These are phyloP conservation scores for Linum trigynum DNA, from an alignment of 345 rosid species.

Conservation along the genomic window DNA sequence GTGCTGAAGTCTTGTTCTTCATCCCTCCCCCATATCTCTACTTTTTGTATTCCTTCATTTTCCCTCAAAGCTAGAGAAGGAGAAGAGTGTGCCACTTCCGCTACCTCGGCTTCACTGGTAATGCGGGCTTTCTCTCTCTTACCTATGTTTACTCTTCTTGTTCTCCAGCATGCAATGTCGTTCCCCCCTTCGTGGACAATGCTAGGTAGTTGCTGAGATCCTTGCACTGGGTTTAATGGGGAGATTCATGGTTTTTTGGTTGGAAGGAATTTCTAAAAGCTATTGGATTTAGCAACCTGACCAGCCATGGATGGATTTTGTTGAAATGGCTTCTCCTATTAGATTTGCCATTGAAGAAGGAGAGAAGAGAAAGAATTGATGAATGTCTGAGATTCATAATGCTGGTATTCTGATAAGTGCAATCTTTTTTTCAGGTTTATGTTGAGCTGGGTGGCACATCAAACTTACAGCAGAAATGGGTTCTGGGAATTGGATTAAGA, in stretches of 20 bases:
- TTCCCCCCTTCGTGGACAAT: too few species aligned
- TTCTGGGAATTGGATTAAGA: constrained; percentile 73
- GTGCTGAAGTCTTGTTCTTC: not conserved
- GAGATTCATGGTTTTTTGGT: too few species aligned
- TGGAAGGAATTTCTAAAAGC: too few species aligned
- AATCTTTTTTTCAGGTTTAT: constrained; percentile 19
- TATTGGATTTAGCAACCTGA: not conserved
- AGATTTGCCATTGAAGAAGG: not conserved
- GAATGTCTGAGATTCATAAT: constrained; percentile 4
- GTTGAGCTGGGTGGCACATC: constrained; percentile 8
- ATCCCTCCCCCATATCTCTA: constrained; percentile 16
- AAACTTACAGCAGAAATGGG: constrained; percentile 40
- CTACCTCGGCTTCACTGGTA: constrained; percentile 14
- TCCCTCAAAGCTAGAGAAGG: constrained; percentile 11
- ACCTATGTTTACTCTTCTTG: too few species aligned
- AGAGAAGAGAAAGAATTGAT: not conserved
- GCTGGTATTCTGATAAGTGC: not conserved
- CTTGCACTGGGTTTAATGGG: not conserved
- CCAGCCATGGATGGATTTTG: not conserved
- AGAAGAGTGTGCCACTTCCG: constrained; percentile 9
- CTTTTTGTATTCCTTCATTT: constrained; percentile 12
- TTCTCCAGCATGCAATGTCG: too few species aligned
- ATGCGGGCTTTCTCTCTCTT: not conserved
- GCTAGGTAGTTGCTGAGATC: not conserved
- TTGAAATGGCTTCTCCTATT: not conserved